Conservation (phyloP, 2,329 filamentous ascomycete species). For the Mariannaea elegans region DNA sequence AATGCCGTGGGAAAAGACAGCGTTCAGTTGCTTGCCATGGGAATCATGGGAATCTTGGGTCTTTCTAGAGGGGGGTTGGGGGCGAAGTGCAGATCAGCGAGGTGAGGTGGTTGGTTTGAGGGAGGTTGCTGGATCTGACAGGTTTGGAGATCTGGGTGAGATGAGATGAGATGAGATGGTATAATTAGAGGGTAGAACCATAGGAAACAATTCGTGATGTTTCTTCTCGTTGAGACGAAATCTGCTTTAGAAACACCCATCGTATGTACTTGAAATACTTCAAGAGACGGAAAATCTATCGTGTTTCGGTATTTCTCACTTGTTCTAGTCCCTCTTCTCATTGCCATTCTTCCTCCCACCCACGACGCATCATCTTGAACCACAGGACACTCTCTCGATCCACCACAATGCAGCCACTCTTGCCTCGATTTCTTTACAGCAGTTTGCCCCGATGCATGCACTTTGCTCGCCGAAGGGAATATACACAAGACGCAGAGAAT, state of each 20-base stretch:
- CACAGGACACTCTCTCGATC: not conserved
- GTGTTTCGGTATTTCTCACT: not conserved
- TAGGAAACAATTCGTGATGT: too few relatives aligned
- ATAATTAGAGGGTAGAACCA: not conserved
- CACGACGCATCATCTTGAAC: not conserved
- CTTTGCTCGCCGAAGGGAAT: not conserved
- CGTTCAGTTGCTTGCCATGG: too few relatives aligned
- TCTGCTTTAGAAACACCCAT: too few relatives aligned
- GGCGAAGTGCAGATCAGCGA: too few relatives aligned
- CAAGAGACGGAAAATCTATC: not conserved
- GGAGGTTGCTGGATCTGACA: not conserved
- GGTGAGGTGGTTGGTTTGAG: conserved; percentile 16
- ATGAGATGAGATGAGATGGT: conserved; percentile 10
- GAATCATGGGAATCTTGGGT: not conserved
- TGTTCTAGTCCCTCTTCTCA: not conserved
- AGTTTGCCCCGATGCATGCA: not conserved
- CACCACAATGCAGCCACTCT: conserved; percentile 11
- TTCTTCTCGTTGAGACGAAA: too few relatives aligned
- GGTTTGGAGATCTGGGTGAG: conserved; percentile 11
- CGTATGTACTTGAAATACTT: not conserved
- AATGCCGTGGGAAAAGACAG: too few relatives aligned
- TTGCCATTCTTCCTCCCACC: too few relatives aligned
- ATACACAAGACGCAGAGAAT: not conserved
- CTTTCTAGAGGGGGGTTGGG: too few relatives aligned
- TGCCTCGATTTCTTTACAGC: not conserved